A percentile compares a stretch with the other conserved stretches of the same genome.
Conservation (phyloP, 305 asterid genomes). For the Rubia balearica region DNA sequence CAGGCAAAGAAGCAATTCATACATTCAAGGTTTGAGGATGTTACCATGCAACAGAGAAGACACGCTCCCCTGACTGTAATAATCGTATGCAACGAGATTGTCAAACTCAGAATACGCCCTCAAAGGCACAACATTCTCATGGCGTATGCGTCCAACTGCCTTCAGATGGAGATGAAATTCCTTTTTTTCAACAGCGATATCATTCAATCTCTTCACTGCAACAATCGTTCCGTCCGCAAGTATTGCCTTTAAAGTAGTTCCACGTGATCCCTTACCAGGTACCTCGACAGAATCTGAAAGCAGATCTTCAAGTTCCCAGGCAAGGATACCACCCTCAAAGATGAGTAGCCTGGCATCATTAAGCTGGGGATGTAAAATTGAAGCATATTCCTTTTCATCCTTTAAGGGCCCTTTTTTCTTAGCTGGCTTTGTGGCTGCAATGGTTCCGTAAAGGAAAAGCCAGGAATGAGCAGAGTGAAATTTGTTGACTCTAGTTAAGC, state of each 20-base stretch:
- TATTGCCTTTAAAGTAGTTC: conserved; percentile 49
- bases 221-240: conserved; percentile 46
- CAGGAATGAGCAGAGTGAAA: background rate
- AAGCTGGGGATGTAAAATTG: conserved; percentile 12
- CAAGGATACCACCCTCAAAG: conserved; percentile 43
- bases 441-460: conserved; percentile 16
- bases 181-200: conserved; percentile 34
- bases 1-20: background rate
- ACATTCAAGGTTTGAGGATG: background rate
- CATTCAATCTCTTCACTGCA: conserved; percentile 50
- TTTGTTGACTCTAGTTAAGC: background rate
- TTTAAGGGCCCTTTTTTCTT: conserved; percentile 28
- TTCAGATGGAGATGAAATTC: conserved; percentile 58
- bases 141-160: conserved; percentile 41
- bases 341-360: conserved; percentile 33
- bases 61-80: conserved; percentile 5
- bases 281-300: conserved; percentile 63
- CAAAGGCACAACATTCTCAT: conserved; percentile 45
- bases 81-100: background rate
- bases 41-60: background rate
- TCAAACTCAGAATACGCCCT: background rate
- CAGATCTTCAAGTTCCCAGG: conserved; percentile 58
- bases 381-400: conserved; percentile 26
- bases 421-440: background rate
- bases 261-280: conserved; percentile 63